Conservation (phyloP, 2,329 filamentous ascomycete genomes). For the Penicillium glabrum region DNA sequence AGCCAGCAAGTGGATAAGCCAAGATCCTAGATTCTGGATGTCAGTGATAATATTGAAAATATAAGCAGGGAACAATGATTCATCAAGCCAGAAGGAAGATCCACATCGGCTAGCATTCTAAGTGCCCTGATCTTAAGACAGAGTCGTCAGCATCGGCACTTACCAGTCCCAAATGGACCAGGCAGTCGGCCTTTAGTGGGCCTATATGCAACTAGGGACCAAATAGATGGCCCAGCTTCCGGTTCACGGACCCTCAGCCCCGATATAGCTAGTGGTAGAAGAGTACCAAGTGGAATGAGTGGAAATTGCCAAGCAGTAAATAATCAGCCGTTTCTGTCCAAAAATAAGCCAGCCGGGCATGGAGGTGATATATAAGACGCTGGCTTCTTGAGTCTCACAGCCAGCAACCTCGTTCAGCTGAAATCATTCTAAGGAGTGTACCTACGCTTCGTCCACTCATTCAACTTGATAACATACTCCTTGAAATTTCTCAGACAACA, state of each 20-base stretch:
- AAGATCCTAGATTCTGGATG: not conserved
- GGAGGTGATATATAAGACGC: not conserved
- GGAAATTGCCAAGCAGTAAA: not conserved
- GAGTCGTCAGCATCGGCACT: not conserved
- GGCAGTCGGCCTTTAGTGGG: not conserved
- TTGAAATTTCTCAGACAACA: not conserved
- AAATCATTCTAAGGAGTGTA: not conserved
- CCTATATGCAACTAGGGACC: not conserved
- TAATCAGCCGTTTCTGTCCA: not conserved
- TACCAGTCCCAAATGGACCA: not conserved
- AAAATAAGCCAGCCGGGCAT: not conserved
- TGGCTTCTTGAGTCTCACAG: not conserved
- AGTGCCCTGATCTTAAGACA: conserved; percentile 2
- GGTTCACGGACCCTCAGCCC: not conserved
- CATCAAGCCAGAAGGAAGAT: not conserved
- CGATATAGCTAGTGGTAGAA: not conserved
- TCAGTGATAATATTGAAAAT: not conserved
- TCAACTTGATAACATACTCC: not conserved
- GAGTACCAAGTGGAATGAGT: not conserved
- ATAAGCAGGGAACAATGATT: not conserved
- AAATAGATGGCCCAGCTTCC: not conserved
- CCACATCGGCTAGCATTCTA: not conserved
- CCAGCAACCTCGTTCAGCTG: conserved; percentile 8
- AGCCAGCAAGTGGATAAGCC: not conserved
- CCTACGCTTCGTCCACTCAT: conserved; percentile 1